A percentile compares a stretch with the other conserved stretches of the same genome.
phyloP scores from a whole-genome alignment of 2,329 filamentous ascomycete species.

The Sporothrix humicola region DNA sequence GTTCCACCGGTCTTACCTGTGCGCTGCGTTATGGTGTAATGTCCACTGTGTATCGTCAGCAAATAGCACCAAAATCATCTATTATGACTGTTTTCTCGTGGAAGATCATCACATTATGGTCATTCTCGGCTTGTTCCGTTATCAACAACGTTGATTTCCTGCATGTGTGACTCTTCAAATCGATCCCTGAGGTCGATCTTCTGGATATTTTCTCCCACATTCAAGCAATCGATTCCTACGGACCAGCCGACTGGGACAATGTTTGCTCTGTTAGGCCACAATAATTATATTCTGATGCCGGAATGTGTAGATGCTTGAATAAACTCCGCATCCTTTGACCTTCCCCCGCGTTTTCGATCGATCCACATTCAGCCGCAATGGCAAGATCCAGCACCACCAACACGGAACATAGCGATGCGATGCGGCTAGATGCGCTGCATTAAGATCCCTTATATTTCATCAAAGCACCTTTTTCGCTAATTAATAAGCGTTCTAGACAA shows the following conservation, averaged over 20 bases:
- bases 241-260: background rate
- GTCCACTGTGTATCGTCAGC: background rate
- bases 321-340: background rate
- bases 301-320: too few species aligned
- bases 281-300: background rate
- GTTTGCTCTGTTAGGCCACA: background rate
- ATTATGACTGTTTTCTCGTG: background rate
- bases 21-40: background rate
- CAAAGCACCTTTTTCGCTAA: background rate
- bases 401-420: background rate
- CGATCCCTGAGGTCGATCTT: background rate
- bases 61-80: background rate
- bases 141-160: background rate
- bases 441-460: background rate
- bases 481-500: too few species aligned
- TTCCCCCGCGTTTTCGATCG: background rate
- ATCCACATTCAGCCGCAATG: constrained; percentile 19
- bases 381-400: background rate
- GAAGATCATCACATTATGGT: background rate
- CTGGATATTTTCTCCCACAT: background rate
- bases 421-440: background rate
- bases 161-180: background rate
- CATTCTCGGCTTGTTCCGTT: background rate
- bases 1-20: constrained; percentile 4
- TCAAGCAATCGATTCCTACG: background rate